Conservation (phyloP, 495 filamentous ascomycete genomes). For the Trichoderma orchidacearum region DNA sequence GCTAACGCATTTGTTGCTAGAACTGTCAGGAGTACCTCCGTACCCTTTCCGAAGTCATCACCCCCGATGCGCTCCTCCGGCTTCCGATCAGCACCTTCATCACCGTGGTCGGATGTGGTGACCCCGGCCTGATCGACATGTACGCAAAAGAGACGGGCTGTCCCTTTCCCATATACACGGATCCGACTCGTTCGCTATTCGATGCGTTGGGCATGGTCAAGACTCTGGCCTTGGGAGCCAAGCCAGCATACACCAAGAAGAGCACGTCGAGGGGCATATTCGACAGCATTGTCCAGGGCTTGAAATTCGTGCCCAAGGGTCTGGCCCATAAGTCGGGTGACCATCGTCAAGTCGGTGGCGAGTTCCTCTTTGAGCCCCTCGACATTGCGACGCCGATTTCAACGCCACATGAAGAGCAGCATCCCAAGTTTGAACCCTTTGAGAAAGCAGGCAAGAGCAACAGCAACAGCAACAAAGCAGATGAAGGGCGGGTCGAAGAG, state of each 20-base stretch:
- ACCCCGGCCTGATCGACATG: conserved; percentile 54
- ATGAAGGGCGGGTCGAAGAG: conserved; percentile 22
- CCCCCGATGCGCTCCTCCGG: conserved; percentile 36
- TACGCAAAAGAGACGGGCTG: conserved; percentile 52
- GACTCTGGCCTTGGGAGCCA: conserved; percentile 45
- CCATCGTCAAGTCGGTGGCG: conserved; percentile 61
- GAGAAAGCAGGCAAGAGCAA: neutral
- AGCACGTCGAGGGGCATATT: conserved; percentile 29
- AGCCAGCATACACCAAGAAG: conserved; percentile 53
- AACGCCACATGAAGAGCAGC: conserved; percentile 15
- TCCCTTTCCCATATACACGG: conserved; percentile 70
- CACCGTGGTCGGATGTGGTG: conserved; percentile 65
- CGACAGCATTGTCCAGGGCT: conserved; percentile 38
- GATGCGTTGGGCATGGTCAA: conserved; percentile 55
- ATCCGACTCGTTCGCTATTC: conserved; percentile 60
- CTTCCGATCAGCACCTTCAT: conserved; percentile 50
- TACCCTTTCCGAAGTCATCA: conserved; percentile 44
- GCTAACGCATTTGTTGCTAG: conserved; percentile 17
- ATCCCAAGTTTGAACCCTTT: conserved; percentile 5
- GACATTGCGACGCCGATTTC: conserved; percentile 17
- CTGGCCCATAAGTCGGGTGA: conserved; percentile 54
- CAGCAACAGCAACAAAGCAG: conserved; percentile 10
- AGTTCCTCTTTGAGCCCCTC: conserved; percentile 61
- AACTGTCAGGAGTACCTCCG: conserved; percentile 65
- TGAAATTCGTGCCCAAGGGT: conserved; percentile 38